Evolutionary conservation across 208 protist genomes (phyloP).

Genomic region (Trypanosoma theileri): DNA sequence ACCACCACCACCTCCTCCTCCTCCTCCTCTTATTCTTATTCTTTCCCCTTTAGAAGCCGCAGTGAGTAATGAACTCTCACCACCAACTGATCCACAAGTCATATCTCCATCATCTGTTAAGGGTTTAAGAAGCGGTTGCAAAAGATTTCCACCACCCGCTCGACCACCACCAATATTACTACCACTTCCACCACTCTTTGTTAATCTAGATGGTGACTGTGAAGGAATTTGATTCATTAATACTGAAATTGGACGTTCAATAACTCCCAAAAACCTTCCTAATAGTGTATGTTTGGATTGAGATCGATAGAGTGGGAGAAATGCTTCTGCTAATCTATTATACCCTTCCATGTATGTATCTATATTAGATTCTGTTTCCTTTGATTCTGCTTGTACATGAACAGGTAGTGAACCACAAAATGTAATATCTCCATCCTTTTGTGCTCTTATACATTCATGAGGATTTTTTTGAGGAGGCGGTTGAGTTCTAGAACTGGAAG

Average conservation of each 20-base stretch:
- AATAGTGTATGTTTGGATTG: slow-evolving; percentile 54
- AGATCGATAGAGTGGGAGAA: slow-evolving; percentile 48
- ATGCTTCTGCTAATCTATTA: slow-evolving; percentile 58
- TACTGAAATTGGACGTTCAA: slow-evolving; percentile 44
- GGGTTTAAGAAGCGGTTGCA: slow-evolving; percentile 27
- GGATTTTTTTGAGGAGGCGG: slow-evolving; percentile 36
- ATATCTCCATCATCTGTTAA: background rate
- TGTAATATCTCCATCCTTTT: slow-evolving; percentile 22
- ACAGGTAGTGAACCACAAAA: slow-evolving; percentile 39
- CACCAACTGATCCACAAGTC: background rate
- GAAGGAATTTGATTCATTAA: background rate
- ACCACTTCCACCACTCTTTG: background rate
- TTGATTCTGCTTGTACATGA: slow-evolving; percentile 32
- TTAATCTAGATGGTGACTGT: background rate
- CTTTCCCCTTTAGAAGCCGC: slow-evolving; percentile 23
- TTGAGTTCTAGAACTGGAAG: slow-evolving; percentile 30
- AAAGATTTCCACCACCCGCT: background rate
- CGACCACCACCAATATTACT: background rate
- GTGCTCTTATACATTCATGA: slow-evolving; percentile 1
- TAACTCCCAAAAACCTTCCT: slow-evolving; percentile 50
- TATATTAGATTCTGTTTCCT: slow-evolving; percentile 14
- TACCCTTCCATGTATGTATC: slow-evolving; percentile 71
- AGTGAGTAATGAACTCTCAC: background rate
- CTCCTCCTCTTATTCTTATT: background rate
- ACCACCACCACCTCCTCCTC: too few relatives aligned